Evolutionary conservation across 2,329 filamentous ascomycete species (phyloP).

Genomic region (Trichothecium sympodiale): DNA sequence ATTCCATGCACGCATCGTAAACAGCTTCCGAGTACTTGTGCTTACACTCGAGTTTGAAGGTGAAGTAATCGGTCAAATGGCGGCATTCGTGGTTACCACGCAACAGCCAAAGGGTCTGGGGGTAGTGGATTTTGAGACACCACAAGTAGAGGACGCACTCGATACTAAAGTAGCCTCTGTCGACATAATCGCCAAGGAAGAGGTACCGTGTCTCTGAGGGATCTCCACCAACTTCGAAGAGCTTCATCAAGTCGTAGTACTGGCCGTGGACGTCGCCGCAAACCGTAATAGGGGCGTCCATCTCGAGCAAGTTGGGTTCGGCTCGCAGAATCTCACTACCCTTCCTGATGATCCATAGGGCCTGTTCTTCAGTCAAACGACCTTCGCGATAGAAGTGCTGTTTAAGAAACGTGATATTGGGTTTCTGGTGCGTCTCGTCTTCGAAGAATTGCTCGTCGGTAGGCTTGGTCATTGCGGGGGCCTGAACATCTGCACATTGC

Average conservation of each 20-base stretch:
- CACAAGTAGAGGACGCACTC: constrained; percentile 98
- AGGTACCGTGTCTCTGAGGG: constrained; percentile 93
- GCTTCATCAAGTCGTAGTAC: constrained; percentile 99
- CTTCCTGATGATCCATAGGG: constrained; percentile 83
- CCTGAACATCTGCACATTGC: constrained; percentile 71
- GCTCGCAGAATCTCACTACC: constrained; percentile 79
- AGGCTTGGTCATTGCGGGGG: constrained; percentile 84
- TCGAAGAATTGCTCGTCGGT: constrained; percentile 93
- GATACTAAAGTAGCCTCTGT: constrained; percentile 97
- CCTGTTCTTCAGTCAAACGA: constrained; percentile 92
- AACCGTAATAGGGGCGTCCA: constrained; percentile 98
- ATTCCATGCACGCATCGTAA: constrained; percentile 97
- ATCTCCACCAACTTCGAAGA: constrained; percentile 96
- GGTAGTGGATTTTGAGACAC: constrained; percentile 98
- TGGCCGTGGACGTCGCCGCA: constrained; percentile 98
- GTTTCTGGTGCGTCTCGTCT: constrained; percentile 74
- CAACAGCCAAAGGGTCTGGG: constrained; percentile 91
- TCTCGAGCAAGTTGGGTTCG: constrained; percentile 94
- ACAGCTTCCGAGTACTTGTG: constrained; percentile 97
- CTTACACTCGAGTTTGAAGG: constrained; percentile 99
- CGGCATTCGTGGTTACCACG: constrained; percentile 98
- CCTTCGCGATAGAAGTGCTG: constrained; percentile 98
- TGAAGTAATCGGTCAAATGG: constrained; percentile 99
- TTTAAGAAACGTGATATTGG: constrained; percentile 88
- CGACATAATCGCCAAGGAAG: constrained; percentile 95